A percentile compares a stretch with the other conserved stretches of the same genome.
phyloP scores from a whole-genome alignment of 805 yeast genomes.

The Kazachstania bromeliacearum region DNA sequence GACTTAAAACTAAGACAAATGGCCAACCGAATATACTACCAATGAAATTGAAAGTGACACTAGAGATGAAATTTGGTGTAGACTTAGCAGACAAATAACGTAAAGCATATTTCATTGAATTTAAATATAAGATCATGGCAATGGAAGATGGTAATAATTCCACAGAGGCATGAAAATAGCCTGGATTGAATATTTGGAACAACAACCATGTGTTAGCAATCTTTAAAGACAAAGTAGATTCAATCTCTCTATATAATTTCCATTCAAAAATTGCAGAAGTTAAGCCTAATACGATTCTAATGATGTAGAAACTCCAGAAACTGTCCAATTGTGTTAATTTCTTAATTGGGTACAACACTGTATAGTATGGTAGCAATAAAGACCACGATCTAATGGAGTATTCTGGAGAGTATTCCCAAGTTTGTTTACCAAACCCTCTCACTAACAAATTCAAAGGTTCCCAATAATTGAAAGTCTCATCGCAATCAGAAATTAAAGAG shows the following conservation, averaged over 20 bases:
- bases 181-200: conserved; percentile 59
- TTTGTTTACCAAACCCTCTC: conserved; percentile 82
- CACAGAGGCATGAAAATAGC: conserved; percentile 81
- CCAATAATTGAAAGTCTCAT: conserved; percentile 89
- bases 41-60: conserved; percentile 29
- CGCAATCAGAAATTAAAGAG: conserved; percentile 78
- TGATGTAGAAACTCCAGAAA: conserved; percentile 18
- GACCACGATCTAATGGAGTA: conserved; percentile 83
- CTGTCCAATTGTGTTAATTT: conserved; percentile 24
- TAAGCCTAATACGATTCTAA: conserved; percentile 20
- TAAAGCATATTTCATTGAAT: conserved; percentile 23
- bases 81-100: conserved; percentile 22
- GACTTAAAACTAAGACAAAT: conserved; percentile 54
- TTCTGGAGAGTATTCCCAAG: conserved; percentile 94
- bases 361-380: conserved; percentile 44
- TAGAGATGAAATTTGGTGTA: conserved; percentile 16
- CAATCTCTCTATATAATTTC: conserved; percentile 22
- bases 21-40: conserved; percentile 92
- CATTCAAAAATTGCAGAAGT: conserved; percentile 37
- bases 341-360: conserved; percentile 18
- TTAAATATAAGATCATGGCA: conserved; percentile 43
- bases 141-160: conserved; percentile 78
- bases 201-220: conserved; percentile 53
- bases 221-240: conserved; percentile 13
- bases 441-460: conserved; percentile 77